Percentiles rank a stretch among this genome's conserved stretches.
These are phyloP conservation scores for Rhododendron molle DNA, from an alignment of 148 eudicot genomes.

Conservation along the genomic window DNA sequence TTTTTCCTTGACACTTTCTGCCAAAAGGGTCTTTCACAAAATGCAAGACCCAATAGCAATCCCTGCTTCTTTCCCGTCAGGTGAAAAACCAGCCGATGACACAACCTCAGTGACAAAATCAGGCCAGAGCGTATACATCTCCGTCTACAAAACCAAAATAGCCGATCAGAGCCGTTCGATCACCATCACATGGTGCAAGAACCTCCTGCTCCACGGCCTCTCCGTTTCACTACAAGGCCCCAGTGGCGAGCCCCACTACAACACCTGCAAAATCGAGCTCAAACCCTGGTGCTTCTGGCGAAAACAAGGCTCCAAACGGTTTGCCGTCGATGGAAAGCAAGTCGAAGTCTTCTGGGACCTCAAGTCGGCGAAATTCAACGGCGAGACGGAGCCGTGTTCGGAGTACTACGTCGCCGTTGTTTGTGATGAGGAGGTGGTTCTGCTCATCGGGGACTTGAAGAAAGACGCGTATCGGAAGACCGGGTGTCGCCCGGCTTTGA, in stretches of 20 bases:
- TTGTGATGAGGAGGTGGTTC: constrained; percentile 64
- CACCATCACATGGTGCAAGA: constrained; percentile 86
- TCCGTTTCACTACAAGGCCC: constrained; percentile 67
- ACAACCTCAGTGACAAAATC: constrained; percentile 37
- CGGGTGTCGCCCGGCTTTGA: constrained; percentile 69
- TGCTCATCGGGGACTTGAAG: constrained; percentile 69
- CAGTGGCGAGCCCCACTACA: constrained; percentile 32
- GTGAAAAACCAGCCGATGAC: constrained; percentile 33
- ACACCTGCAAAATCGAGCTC: constrained; percentile 73
- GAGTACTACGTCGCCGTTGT: constrained; percentile 84
- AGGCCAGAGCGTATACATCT: constrained; percentile 76
- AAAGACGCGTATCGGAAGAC: constrained; percentile 83
- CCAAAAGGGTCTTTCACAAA: constrained; percentile 6
- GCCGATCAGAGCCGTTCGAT: constrained; percentile 53
- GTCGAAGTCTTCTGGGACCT: constrained; percentile 80
- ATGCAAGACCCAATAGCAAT: constrained; percentile 62
- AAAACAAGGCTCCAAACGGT: constrained; percentile 72
- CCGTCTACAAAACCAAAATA: constrained; percentile 58
- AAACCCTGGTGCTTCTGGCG: constrained; percentile 94
- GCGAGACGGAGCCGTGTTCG: constrained; percentile 78
- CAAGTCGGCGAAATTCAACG: constrained; percentile 64
- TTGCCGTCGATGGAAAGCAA: constrained; percentile 43
- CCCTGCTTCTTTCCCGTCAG: constrained; percentile 66
- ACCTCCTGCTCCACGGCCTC: constrained; percentile 66
- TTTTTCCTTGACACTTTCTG: background rate